Evolutionary conservation across 2,329 filamentous ascomycete species (phyloP), one percentile per base, ranked within the genome.

Genomic region (Aspergillus sp.): DNA sequence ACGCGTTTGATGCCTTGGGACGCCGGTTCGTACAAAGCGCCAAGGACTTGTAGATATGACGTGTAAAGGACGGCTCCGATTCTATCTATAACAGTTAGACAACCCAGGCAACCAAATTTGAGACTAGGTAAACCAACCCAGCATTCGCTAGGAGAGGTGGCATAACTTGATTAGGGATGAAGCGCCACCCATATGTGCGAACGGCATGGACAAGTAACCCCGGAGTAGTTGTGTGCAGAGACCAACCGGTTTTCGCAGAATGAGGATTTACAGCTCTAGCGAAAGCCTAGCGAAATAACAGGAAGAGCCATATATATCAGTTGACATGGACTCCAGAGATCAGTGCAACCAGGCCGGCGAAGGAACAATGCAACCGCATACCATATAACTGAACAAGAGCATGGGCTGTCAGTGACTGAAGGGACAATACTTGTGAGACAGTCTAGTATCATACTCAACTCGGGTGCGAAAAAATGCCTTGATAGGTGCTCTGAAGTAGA

Each of bases 401-500:
- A 19, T 23, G n/a, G 8, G 6, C 15, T 44, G 25, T 55, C 10
- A 55, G 42, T 36, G n/a, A 19, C 17, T 39, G 42, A 42, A 44
- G 17, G 23, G n/a, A 10, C 8, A 42, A 54, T 54, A 42, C 27
- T 13, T 15, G 5, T 44, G 11, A 13, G 27, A 53, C 21, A 56
- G 8, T n/a, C 21, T 17, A 53, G 44, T 57, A 62, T 82, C 83
- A 73, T 92, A 96, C 80, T 97, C 93, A 64, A 97, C 92, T 60
- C 93, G 83, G 1, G 91, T 93, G 62, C 91, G 86, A 78, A 97
- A 96, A 74, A 97, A 97, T 15, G 92, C 90, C 77, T 96, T 96
- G 56, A 92, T 90, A 0, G 93, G 93, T 0, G 92, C 91, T 59
- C 92, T 84, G 73, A 96, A 97, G 78, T 96, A 97, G 70, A 96